Evolutionary conservation across 345 rosid species (phyloP).

Genomic region (Litchi chinensis): DNA sequence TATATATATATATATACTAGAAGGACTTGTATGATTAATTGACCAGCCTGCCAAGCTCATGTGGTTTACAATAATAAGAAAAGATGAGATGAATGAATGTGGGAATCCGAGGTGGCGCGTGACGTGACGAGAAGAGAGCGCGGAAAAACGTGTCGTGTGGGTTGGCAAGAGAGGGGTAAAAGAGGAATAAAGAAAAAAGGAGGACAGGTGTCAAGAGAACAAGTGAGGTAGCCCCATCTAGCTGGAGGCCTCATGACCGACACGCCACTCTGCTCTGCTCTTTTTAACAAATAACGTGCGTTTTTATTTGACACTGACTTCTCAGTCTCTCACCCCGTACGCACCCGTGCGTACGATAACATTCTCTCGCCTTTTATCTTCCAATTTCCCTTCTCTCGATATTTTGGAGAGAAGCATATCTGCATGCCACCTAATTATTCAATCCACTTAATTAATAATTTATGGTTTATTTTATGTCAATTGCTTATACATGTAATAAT

Average conservation of each 20-base stretch:
- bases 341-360: slow-evolving; percentile 1
- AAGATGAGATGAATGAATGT: too few species aligned
- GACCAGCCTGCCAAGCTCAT: too few species aligned
- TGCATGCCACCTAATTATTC: too few species aligned
- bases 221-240: too few species aligned
- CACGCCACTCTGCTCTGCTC: slow-evolving; percentile 12
- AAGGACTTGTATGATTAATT: too few species aligned
- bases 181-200: neutral
- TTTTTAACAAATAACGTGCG: slow-evolving; percentile 11
- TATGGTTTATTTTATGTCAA: too few species aligned
- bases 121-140: neutral
- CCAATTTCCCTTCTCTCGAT: neutral
- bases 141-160: neutral
- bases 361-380: neutral
- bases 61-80: too few species aligned
- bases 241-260: slow-evolving; percentile 14
- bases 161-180: neutral
- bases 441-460: too few species aligned
- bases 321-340: neutral
- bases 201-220: neutral
- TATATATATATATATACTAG: too few species aligned
- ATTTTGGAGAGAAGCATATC: neutral
- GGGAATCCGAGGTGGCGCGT: neutral
- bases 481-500: too few species aligned
- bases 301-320: neutral